Percentiles rank a stretch among this genome's conserved stretches.
Evolutionary conservation across 2,329 filamentous ascomycete species (phyloP).

Genomic region (Paradendryphiella salina): DNA sequence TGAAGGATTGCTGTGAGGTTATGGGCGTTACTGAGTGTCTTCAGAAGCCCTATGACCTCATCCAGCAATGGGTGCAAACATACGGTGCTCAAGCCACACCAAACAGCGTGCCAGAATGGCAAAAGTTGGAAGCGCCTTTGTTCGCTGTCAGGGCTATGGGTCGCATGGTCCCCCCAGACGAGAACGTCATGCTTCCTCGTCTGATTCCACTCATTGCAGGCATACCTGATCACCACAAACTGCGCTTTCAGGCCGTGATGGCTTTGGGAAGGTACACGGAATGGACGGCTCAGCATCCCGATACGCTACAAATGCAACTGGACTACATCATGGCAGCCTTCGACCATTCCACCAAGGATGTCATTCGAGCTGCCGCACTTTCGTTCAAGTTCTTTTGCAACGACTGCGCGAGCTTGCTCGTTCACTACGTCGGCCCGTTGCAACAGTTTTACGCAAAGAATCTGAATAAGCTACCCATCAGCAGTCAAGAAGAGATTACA

Average conservation of each 20-base stretch:
- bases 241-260: conserved; percentile 99
- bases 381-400: conserved; percentile 97
- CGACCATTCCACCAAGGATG: conserved; percentile 83
- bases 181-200: conserved; percentile 82
- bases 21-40: conserved; percentile 92
- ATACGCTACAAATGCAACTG: conserved; percentile 89
- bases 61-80: conserved; percentile 84
- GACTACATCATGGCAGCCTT: conserved; percentile 96
- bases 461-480: conserved; percentile 78
- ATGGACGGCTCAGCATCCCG: conserved; percentile 93
- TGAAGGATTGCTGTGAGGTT: conserved; percentile 96
- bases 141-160: conserved; percentile 97
- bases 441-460: conserved; percentile 92
- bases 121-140: conserved; percentile 89
- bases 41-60: conserved; percentile 81
- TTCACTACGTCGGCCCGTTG: conserved; percentile 79
- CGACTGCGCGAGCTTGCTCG: conserved; percentile 86
- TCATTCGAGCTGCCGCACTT: conserved; percentile 86
- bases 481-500: conserved; percentile 93
- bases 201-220: conserved; percentile 92
- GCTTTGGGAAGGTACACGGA: conserved; percentile 94
- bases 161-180: conserved; percentile 89
- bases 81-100: conserved; percentile 76
- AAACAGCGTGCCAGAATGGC: conserved; percentile 86
- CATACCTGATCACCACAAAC: conserved; percentile 93